Percentiles rank a stretch among this genome's conserved stretches.
Conservation (phyloP, 352 stramenopile species). For the Phytophthora tentaculata region DNA sequence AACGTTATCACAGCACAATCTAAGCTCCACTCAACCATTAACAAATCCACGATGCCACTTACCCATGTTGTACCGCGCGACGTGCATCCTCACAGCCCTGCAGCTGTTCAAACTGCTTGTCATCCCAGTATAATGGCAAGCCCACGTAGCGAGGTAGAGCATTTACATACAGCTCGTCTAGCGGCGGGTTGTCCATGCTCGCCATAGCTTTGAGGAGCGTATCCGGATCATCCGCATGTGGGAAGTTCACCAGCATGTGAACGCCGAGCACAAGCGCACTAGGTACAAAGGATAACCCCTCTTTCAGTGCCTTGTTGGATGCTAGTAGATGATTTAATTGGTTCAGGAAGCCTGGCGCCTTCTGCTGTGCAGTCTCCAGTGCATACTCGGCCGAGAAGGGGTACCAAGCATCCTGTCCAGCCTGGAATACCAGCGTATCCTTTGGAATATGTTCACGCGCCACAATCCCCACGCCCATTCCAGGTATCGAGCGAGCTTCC, state of each 20-base stretch:
- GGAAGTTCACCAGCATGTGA: slow-evolving; percentile 73
- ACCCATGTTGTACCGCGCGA: slow-evolving; percentile 73
- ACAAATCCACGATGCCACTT: neutral
- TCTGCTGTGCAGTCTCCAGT: slow-evolving; percentile 59
- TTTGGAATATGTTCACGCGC: slow-evolving; percentile 59
- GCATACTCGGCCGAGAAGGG: slow-evolving; percentile 80
- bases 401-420: slow-evolving; percentile 61
- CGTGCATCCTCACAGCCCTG: slow-evolving; percentile 64
- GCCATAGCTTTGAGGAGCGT: slow-evolving; percentile 23
- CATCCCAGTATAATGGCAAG: slow-evolving; percentile 76
- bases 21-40: slow-evolving; percentile 5
- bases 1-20: neutral
- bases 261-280: slow-evolving; percentile 72
- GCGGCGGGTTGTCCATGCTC: slow-evolving; percentile 17
- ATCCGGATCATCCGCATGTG: slow-evolving; percentile 34
- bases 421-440: slow-evolving; percentile 70
- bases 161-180: slow-evolving; percentile 69
- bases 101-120: slow-evolving; percentile 62
- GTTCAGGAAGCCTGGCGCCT: slow-evolving; percentile 67
- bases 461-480: slow-evolving; percentile 75
- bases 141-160: slow-evolving; percentile 64
- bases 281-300: slow-evolving; percentile 54
- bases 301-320: slow-evolving; percentile 34
- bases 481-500: slow-evolving; percentile 48
- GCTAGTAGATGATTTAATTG: slow-evolving; percentile 62